A percentile compares a stretch with the other conserved stretches of the same genome.
Conservation (phyloP, 2,329 filamentous ascomycete species). For the Cladophialophora carrionii region DNA sequence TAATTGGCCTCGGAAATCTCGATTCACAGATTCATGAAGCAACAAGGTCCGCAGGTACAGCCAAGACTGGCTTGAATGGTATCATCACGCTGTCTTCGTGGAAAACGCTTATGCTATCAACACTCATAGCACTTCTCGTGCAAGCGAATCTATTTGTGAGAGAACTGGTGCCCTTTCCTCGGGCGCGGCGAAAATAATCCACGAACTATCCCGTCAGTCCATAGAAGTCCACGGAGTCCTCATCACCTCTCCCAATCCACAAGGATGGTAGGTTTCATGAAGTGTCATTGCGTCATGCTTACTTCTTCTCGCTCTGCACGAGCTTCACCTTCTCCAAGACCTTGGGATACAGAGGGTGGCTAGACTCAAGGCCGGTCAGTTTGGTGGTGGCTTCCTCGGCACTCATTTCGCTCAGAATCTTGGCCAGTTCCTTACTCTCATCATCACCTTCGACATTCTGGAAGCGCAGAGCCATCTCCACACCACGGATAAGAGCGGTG, state of each 20-base stretch:
- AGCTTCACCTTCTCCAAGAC: conserved; percentile 78
- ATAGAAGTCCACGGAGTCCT: not conserved
- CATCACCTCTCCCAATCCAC: not conserved
- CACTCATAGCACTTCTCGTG: not conserved
- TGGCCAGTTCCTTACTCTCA: conserved; percentile 81
- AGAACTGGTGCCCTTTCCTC: not conserved
- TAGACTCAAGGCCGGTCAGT: conserved; percentile 77
- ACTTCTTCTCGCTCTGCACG: conserved; percentile 65
- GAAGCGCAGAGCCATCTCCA: conserved; percentile 93
- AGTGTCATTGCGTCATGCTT: conserved; percentile 1
- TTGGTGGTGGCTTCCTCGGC: conserved; percentile 76
- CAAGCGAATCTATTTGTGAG: conserved; percentile 4
- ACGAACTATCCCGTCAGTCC: not conserved
- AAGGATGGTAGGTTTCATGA: not conserved
- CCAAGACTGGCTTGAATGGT: not conserved
- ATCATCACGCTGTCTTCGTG: not conserved
- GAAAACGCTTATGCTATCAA: not conserved
- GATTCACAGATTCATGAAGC: not conserved
- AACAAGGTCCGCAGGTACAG: not conserved
- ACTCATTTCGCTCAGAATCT: conserved; percentile 75
- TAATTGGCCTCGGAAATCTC: not conserved
- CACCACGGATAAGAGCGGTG: conserved; percentile 73
- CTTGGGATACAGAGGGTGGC: conserved; percentile 75
- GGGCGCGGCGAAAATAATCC: not conserved
- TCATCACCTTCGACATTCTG: conserved; percentile 91